Evolutionary conservation across 345 rosid genomes (phyloP), one percentile per base, ranked within the genome.

Genomic region (Populus alba): DNA sequence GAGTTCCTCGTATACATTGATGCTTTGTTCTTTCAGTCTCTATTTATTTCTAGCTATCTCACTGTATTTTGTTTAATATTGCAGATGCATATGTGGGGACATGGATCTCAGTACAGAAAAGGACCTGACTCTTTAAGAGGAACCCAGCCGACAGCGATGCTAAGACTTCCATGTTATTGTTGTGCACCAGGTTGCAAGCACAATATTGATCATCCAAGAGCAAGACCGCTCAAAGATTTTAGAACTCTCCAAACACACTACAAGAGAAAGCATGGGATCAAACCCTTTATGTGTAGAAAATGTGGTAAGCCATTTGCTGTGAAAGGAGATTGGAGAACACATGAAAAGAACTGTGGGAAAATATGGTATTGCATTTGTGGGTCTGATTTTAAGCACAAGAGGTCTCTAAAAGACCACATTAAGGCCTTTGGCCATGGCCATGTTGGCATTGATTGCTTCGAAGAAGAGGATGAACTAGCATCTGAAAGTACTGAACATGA

Each of bases 11-110:
- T 1, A 39, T 39, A 39, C 43, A 15, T n/a, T n/a, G 29, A 47
- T 47, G 17, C 18, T 16, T n/a, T n/a, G 23, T 2, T n/a, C 11
- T 59, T 8, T 11, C 12, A 1, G 1, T 23, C 1, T 9, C 2
- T 59, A 4, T 59, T 10, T 59, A 12, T 59, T 5, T 59, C 65
- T 59, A n/a, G 11, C 12, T 59, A n/a, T 1, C 45, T 10, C 35
- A 66, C 49, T 27, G 70, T 62, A 41, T 39, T 49, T 35, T 51
- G 43, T 33, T 38, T 70, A 37, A 69, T 8, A 1, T 55, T 43
- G 70, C 83, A 92, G 95, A 92, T 92, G 97, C 97, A 92, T 80
- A 91, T 91, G 97, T 92, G 97, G 97, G 95, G 97, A 68, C 97
- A 92, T 82, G 97, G 97, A 81, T 92, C 95, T 39, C 92, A 92